Evolutionary conservation across 768 basidiomycete species (phyloP).

Genomic region (Phaeotremella fagi): DNA sequence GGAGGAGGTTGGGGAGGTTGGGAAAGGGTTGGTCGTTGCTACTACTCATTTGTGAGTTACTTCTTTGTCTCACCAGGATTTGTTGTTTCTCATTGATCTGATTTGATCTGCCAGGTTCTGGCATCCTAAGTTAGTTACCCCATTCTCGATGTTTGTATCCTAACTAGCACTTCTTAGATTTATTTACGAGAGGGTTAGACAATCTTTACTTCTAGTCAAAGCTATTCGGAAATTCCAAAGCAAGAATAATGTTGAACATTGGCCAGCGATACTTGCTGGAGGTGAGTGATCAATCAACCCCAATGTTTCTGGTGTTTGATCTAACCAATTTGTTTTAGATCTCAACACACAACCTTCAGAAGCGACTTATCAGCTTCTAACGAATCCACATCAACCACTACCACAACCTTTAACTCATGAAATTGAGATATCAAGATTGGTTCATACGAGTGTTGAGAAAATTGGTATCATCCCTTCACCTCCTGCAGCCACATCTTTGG

Average conservation of each 20-base stretch:
- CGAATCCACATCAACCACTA: constrained; percentile 56
- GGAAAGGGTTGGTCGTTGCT: constrained; percentile 65
- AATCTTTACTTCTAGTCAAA: constrained; percentile 68
- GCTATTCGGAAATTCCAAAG: constrained; percentile 60
- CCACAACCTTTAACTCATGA: constrained; percentile 55
- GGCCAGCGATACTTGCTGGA: constrained; percentile 80
- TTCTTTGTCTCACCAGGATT: not conserved
- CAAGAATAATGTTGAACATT: constrained; percentile 52
- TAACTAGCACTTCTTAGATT: constrained; percentile 51
- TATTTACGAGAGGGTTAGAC: constrained; percentile 77
- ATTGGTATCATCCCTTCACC: constrained; percentile 8
- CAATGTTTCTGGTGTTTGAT: not conserved
- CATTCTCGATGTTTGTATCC: not conserved
- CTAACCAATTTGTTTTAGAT: constrained; percentile 54
- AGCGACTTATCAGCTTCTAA: constrained; percentile 71
- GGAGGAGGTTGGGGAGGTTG: constrained; percentile 48
- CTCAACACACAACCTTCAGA: constrained; percentile 86
- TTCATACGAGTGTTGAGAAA: constrained; percentile 44
- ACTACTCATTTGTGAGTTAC: constrained; percentile 68
- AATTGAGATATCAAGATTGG: constrained; percentile 59
- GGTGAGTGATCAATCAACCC: constrained; percentile 53
- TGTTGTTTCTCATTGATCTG: not conserved
- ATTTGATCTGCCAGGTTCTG: constrained; percentile 62
- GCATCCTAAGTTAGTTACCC: constrained; percentile 69
- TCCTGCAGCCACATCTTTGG: not conserved